phyloP scores from a whole-genome alignment of 108 stramenopile species.

The Nitzschia sp. region DNA sequence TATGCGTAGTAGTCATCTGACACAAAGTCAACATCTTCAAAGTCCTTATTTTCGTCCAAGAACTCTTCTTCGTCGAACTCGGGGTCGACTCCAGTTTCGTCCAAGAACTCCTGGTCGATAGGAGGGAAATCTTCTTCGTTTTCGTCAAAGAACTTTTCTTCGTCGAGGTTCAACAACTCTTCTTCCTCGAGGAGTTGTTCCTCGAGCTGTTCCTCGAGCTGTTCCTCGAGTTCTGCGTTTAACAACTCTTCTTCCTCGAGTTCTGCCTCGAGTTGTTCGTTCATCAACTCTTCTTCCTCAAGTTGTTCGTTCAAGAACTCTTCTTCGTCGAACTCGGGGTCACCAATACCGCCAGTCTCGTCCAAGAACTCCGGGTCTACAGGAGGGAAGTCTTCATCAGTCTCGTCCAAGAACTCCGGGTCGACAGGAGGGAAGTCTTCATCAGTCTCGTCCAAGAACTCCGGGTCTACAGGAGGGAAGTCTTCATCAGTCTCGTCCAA shows the following conservation, averaged over 20 bases:
- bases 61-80: no score
- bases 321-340: no score
- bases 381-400: not conserved
- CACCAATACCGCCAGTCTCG: no score
- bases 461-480: no score
- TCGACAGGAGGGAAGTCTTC: not conserved
- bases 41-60: not conserved
- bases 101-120: not conserved
- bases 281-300: not conserved
- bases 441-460: not conserved
- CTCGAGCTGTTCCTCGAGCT: no score
- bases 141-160: not conserved
- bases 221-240: no score
- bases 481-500: no score
- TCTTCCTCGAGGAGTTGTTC: not conserved
- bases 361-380: no score
- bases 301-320: not conserved
- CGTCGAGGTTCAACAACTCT: not conserved
- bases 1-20: not conserved
- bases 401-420: not conserved
- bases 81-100: not conserved
- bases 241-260: no score
- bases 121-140: not conserved
- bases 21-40: not conserved
- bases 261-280: no score